A percentile compares a stretch with the other conserved stretches of the same genome.
phyloP scores from a whole-genome alignment of 768 basidiomycete genomes.

The Termitomyces sp. region DNA sequence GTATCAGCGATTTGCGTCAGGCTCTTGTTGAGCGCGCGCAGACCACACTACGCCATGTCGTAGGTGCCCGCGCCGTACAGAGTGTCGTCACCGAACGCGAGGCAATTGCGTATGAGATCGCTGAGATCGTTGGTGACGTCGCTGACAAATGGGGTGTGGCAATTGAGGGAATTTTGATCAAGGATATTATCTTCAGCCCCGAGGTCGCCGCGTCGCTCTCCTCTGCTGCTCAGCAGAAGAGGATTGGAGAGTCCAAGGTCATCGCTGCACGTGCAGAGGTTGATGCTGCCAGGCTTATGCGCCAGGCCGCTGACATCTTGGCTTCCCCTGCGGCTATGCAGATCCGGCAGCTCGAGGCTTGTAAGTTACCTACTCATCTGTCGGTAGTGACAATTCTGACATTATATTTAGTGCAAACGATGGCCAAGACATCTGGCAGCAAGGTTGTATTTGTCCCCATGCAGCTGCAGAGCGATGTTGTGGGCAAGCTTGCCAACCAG shows the following conservation, averaged over 20 bases:
- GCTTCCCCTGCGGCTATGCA: conserved; percentile 97
- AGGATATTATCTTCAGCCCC: conserved; percentile 88
- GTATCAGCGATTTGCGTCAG: conserved; percentile 83
- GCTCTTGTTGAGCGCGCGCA: conserved; percentile 83
- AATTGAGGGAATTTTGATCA: conserved; percentile 94
- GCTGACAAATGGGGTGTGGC: conserved; percentile 96
- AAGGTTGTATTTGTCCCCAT: conserved; percentile 96
- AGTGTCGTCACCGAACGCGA: conserved; percentile 96
- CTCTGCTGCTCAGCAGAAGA: conserved; percentile 94
- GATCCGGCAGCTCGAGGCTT: conserved; percentile 91
- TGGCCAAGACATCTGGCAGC: conserved; percentile 84
- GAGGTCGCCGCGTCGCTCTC: conserved; percentile 91
- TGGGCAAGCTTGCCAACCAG: conserved; percentile 37
- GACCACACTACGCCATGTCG: conserved; percentile 96
- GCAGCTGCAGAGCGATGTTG: conserved; percentile 77
- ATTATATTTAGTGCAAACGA: conserved; percentile 60
- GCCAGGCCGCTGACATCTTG: conserved; percentile 93
- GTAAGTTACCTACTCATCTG: conserved; percentile 24
- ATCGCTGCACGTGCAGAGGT: conserved; percentile 96
- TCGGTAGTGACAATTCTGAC: background rate
- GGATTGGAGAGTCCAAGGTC: conserved; percentile 94
- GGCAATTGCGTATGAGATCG: conserved; percentile 93
- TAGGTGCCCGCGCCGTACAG: conserved; percentile 93
- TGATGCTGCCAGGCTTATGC: conserved; percentile 91
- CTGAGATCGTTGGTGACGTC: conserved; percentile 89